Evolutionary conservation across 1,284 basidiomycete genomes (phyloP).

Genomic region (Uromyces viciae-fabae): DNA sequence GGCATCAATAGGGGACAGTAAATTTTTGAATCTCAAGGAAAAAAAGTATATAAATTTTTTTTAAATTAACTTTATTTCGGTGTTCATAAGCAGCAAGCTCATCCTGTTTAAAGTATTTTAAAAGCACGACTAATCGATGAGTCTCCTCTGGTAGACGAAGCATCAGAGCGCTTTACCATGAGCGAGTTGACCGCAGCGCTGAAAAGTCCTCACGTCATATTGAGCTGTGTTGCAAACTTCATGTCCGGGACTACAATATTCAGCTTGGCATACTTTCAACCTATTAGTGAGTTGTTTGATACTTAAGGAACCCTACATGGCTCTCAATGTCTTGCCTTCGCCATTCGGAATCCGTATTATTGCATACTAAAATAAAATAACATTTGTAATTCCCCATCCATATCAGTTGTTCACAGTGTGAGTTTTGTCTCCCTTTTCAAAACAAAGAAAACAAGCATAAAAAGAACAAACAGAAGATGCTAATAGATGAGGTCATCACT

Average conservation of each 20-base stretch:
- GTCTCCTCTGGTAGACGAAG: not conserved
- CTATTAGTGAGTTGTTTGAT: conserved; percentile 1
- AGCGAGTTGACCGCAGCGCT: not conserved
- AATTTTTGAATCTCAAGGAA: not conserved
- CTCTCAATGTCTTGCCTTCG: not conserved
- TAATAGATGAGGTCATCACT: not conserved
- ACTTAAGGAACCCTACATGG: no score
- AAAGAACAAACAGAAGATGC: not conserved
- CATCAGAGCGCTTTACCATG: not conserved
- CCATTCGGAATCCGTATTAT: not conserved
- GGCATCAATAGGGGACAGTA: not conserved
- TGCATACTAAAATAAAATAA: not conserved
- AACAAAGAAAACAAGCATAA: no score
- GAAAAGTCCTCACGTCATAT: conserved; percentile 13
- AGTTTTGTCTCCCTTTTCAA: not conserved
- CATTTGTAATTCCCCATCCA: not conserved
- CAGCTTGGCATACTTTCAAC: conserved; percentile 28
- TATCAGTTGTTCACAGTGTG: not conserved
- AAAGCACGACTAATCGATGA: not conserved
- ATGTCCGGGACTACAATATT: not conserved
- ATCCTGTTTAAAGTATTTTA: conserved; percentile 11
- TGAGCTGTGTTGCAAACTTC: not conserved
- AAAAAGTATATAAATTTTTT: not conserved
- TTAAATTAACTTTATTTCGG: not conserved
- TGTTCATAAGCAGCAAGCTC: not conserved